A percentile compares a stretch with the other conserved stretches of the same genome.
These are phyloP conservation scores for Areca catechu DNA, from an alignment of 176 grass and related monocot species.

Conservation along the genomic window DNA sequence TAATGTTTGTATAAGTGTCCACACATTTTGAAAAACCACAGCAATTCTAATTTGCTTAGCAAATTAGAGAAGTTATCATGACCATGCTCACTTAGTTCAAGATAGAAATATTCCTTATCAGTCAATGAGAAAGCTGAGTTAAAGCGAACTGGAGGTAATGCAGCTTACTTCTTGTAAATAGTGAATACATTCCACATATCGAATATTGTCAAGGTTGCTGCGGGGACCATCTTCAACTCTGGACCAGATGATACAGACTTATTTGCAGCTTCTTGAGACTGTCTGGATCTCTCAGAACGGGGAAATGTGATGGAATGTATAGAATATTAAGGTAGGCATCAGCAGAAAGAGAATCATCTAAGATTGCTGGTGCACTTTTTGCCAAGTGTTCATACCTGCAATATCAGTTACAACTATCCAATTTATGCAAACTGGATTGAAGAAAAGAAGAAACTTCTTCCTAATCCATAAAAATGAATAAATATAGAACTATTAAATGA, in stretches of 20 bases:
- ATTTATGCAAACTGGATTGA: too few species aligned
- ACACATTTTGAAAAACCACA: too few species aligned
- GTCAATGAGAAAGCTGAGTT: too few species aligned
- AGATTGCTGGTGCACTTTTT: slow-evolving; percentile 75
- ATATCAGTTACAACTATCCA: slow-evolving; percentile 14
- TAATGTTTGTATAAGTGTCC: too few species aligned
- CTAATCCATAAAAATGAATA: too few species aligned
- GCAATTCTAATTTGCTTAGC: too few species aligned
- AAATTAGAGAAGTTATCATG: too few species aligned
- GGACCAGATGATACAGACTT: slow-evolving; percentile 30
- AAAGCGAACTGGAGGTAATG: neutral
- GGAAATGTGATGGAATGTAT: slow-evolving; percentile 95
- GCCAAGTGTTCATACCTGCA: slow-evolving; percentile 91
- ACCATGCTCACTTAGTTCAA: too few species aligned
- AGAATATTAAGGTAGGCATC: slow-evolving; percentile 94
- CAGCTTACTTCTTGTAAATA: slow-evolving; percentile 94
- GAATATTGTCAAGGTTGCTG: slow-evolving; percentile 68
- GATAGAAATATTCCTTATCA: too few species aligned
- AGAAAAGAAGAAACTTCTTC: too few species aligned
- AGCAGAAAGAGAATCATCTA: slow-evolving; percentile 97
- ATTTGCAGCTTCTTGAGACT: slow-evolving; percentile 42
- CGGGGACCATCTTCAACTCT: slow-evolving; percentile 60
- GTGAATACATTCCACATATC: slow-evolving; percentile 85
- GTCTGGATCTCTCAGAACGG: slow-evolving; percentile 66
- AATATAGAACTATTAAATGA: too few species aligned